These are phyloP conservation scores for Boletellus deceptivus DNA, from an alignment of 1,284 basidiomycete genomes.

Conservation along the genomic window DNA sequence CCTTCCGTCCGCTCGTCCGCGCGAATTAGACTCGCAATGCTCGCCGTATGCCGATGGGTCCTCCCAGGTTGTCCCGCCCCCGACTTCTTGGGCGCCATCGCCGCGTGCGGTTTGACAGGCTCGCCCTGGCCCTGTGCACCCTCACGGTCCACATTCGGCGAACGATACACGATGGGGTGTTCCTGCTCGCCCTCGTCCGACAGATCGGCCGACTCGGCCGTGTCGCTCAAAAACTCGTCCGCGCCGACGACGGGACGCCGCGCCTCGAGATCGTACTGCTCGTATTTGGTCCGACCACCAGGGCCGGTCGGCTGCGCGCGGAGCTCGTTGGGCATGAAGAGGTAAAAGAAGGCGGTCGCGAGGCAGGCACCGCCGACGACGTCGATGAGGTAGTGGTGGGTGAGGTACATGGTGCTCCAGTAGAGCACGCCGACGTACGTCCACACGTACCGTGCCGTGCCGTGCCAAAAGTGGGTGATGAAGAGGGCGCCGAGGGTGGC, in stretches of 20 bases:
- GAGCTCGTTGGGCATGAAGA: slow-evolving; percentile 81
- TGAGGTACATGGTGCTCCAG: slow-evolving; percentile 99
- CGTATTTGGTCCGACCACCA: slow-evolving; percentile 59
- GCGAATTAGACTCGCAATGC: slow-evolving; percentile 75
- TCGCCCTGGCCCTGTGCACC: slow-evolving; percentile 4
- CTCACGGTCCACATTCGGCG: slow-evolving; percentile 45
- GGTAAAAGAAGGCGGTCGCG: slow-evolving; percentile 84
- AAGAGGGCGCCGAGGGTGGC: slow-evolving; percentile 94
- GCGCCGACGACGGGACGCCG: slow-evolving; percentile 26
- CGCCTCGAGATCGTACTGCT: slow-evolving; percentile 64
- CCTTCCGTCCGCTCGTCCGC: slow-evolving; percentile 72
- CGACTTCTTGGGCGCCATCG: slow-evolving; percentile 19
- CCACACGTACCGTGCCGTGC: slow-evolving; percentile 71
- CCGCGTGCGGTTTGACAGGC: slow-evolving; percentile 27
- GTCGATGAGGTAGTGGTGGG: slow-evolving; percentile 97
- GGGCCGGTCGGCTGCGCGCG: slow-evolving; percentile 48
- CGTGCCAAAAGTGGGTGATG: slow-evolving; percentile 91
- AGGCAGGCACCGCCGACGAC: slow-evolving; percentile 93
- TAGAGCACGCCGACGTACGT: slow-evolving; percentile 86
- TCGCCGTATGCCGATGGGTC: slow-evolving; percentile 72
- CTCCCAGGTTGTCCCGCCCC: slow-evolving; percentile 20
- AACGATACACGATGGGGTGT: slow-evolving; percentile 64
- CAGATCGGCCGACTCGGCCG: slow-evolving; percentile 43
- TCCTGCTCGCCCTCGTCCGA: slow-evolving; percentile 59
- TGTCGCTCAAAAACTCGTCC: slow-evolving; percentile 54